These are phyloP conservation scores for Leccinum aurantiacum DNA, from an alignment of 768 basidiomycete genomes.

Conservation along the genomic window DNA sequence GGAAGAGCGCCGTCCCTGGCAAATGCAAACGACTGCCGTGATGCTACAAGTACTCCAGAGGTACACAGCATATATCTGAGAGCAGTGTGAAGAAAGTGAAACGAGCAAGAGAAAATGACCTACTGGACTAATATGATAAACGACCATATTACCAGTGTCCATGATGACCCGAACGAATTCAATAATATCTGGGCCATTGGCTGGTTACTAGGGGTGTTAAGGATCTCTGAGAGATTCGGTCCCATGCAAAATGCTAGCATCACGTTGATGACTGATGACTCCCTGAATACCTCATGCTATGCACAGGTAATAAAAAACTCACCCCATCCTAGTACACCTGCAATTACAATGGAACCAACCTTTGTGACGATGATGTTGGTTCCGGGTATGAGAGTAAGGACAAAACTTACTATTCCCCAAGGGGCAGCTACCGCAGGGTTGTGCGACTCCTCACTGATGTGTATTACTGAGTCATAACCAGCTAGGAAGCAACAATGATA, in stretches of 20 bases:
- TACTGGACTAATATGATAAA: conserved; percentile 50
- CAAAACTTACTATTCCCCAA: conserved; percentile 47
- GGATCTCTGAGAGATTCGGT: conserved; percentile 39
- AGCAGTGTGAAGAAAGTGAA: neutral
- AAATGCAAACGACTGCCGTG: conserved; percentile 56
- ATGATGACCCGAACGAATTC: conserved; percentile 40
- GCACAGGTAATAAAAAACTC: neutral
- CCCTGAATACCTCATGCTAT: neutral
- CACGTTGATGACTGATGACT: conserved; percentile 45
- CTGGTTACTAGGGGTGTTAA: conserved; percentile 33
- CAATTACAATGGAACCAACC: conserved; percentile 40
- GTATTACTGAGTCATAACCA: conserved; percentile 46
- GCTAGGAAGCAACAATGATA: neutral
- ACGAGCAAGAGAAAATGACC: conserved; percentile 4
- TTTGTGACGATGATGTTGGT: conserved; percentile 1
- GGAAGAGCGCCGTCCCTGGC: conserved; percentile 61
- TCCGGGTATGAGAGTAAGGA: neutral
- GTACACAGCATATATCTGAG: conserved; percentile 46
- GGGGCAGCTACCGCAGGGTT: conserved; percentile 57
- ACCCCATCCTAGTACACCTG: conserved; percentile 49
- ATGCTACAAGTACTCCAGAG: conserved; percentile 42
- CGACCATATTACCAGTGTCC: conserved; percentile 30
- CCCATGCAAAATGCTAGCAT: conserved; percentile 59
- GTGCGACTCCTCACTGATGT: conserved; percentile 52
- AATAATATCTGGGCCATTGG: conserved; percentile 41